Conservation (phyloP, 805 yeast species). For the Ogataea wickerhamii region DNA sequence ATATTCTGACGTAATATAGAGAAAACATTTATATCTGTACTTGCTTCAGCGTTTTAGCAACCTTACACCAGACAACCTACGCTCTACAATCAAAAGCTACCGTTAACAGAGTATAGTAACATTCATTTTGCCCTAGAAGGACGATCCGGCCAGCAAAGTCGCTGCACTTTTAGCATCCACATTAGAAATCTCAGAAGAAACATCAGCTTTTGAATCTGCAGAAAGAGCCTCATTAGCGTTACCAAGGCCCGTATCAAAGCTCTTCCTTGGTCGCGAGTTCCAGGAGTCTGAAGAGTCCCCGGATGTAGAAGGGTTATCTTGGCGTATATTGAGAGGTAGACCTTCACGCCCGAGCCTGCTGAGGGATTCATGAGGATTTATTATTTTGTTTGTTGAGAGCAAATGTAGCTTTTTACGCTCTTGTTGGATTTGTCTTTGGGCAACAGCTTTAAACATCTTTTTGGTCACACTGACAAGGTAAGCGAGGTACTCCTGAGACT, state of each 20-base stretch:
- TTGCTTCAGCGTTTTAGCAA: too few relatives aligned
- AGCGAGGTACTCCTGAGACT: slow-evolving; percentile 55
- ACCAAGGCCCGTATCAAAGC: slow-evolving; percentile 14
- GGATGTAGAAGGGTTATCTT: neutral
- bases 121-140: too few relatives aligned
- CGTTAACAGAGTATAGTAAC: too few relatives aligned
- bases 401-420: slow-evolving; percentile 77
- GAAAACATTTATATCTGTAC: too few relatives aligned
- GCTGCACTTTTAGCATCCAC: slow-evolving; percentile 88
- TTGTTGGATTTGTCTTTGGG: slow-evolving; percentile 73
- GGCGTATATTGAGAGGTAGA: slow-evolving; percentile 34
- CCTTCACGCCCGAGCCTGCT: slow-evolving; percentile 77
- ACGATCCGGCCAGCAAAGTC: slow-evolving; percentile 68
- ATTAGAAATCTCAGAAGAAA: slow-evolving; percentile 32
- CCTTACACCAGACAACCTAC: too few relatives aligned
- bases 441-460: slow-evolving; percentile 51
- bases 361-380: slow-evolving; percentile 38
- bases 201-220: slow-evolving; percentile 15
- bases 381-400: slow-evolving; percentile 54
- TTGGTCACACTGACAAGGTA: slow-evolving; percentile 52
- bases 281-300: slow-evolving; percentile 30
- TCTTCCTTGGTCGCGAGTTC: slow-evolving; percentile 32
- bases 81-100: too few relatives aligned
- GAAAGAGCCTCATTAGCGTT: slow-evolving; percentile 8
- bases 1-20: too few relatives aligned